Evolutionary conservation across 2,329 filamentous ascomycete genomes (phyloP), one percentile per base, ranked within the genome.

Genomic region (Sporothrix phasma): DNA sequence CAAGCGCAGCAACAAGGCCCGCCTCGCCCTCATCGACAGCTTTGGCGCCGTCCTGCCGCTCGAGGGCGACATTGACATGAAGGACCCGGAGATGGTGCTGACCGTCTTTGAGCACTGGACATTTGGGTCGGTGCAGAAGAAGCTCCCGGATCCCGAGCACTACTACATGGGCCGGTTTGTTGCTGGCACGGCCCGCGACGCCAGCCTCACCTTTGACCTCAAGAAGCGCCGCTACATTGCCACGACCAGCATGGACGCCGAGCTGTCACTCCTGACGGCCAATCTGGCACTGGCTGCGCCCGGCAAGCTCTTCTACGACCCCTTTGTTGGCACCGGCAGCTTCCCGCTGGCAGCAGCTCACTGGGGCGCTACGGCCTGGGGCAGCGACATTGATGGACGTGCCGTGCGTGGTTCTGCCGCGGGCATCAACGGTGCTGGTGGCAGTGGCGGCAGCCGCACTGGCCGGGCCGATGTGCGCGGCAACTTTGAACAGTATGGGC

Each of bases 211-310:
- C 26, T 95, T 92, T 71, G 92, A 96, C 73, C 81, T 99, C 24
- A 99, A 99, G 80, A 96, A 96, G 76, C 81, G 94, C 31, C 82
- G 83, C 45, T 99, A 99, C 73, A 97, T 99, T 70, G 91, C 89
- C 69, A 97, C 93, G 0, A 99, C 94, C 0, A 94, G 90, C 53
- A 97, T 99, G 94, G 94, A 99, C 73, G 89, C 93, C 0, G 94
- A 97, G 74, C 81, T 99, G 49, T 90, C 92, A 13, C 81, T 99
- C 0, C 79, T 99, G 24, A 97, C 92, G 0, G 94, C 93, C 1
- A 99, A 97, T 72, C 86, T 99, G 69, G 90, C 90, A 0, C 84
- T 90, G 15, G 92, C 92, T 0, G 87, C 79, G 0, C 89, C 92
- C 0, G 93, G 91, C 0, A 95, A 90, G 72, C 73, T 97, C 2